These are phyloP conservation scores for Aspergillus uvarum DNA, from an alignment of 2,329 filamentous ascomycete species.

Conservation along the genomic window DNA sequence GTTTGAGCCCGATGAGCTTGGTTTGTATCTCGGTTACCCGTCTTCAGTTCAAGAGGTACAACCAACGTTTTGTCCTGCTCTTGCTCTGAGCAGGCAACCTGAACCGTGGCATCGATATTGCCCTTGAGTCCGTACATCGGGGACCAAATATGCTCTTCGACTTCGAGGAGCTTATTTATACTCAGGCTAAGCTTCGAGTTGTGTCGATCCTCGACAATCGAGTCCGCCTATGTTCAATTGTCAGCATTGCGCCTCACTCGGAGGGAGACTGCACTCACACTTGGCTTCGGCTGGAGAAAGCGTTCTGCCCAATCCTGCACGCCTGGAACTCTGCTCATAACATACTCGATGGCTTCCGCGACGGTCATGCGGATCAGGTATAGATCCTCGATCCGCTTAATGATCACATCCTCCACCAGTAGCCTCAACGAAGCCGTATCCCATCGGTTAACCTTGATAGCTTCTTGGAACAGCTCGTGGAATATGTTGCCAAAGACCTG, in stretches of 20 bases:
- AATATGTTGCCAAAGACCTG: slow-evolving; percentile 91
- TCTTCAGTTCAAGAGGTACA: slow-evolving; percentile 94
- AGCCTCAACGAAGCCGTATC: slow-evolving; percentile 64
- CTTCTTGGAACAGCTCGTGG: slow-evolving; percentile 93
- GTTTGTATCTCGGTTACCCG: slow-evolving; percentile 75
- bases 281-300: slow-evolving; percentile 73
- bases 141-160: slow-evolving; percentile 98
- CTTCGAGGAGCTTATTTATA: slow-evolving; percentile 89
- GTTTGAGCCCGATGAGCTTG: slow-evolving; percentile 89
- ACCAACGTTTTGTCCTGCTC: slow-evolving; percentile 68
- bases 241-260: neutral
- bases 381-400: slow-evolving; percentile 80
- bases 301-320: slow-evolving; percentile 78
- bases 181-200: slow-evolving; percentile 76
- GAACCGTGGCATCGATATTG: slow-evolving; percentile 95
- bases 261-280: slow-evolving; percentile 47
- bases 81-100: slow-evolving; percentile 76
- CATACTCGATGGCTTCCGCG: slow-evolving; percentile 71
- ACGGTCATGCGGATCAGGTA: slow-evolving; percentile 81
- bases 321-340: slow-evolving; percentile 79
- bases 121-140: slow-evolving; percentile 96
- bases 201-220: slow-evolving; percentile 75
- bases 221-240: slow-evolving; percentile 53
- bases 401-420: slow-evolving; percentile 68
- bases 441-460: slow-evolving; percentile 81